Base-by-base conservation (phyloP, 495 filamentous ascomycete genomes). In the Elasticomyces elasticus region DNA sequence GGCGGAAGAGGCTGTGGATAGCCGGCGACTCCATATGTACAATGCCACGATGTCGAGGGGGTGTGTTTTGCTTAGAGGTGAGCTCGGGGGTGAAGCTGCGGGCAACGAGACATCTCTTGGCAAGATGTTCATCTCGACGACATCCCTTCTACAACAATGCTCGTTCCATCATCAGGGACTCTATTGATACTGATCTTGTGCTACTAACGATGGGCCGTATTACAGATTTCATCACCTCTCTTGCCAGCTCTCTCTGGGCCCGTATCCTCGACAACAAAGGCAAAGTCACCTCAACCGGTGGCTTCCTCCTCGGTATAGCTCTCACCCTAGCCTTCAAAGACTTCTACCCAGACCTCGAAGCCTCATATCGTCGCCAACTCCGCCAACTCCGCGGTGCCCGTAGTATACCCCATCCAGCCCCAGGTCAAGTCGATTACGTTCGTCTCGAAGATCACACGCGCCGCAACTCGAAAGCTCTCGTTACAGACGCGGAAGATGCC, bases 21-120 rank as follows among this genome's bases (percentile, higher is more conserved):
- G 86, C 66, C 33, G 82, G 82, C 22, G 87, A 89, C 72, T 96
- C 90, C 91, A 97, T 97, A 51, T 48, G 54, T 33, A 35, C 25
- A 35, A 40, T 40, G 3, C 35, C 35, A n/a, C n/a, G n/a, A n/a
- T 33, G 30, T 17, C 13, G 19, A 40, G 4, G 12, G 13, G 19
- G 35, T 15, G 35, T 40, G 5, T 40, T 15, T 40, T 17, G 5
- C 15, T 15, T n/a, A n/a, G n/a, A n/a, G 10, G 22, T 33, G 30
- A 33, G 30, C 15, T 33, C 35, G 35, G 35, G 19, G 35, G 35
- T 45, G 42, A 45, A 45, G 42, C 42, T 45, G 17, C 20, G 3
- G 42, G 10, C 19, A 23, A 26, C 20, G 11, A 26, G 13, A 17
- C 35, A 40, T 40, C 15, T 40, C 13, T 4, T 13, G 35, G 13